Evolutionary conservation across 2,329 filamentous ascomycete species (phyloP).

Genomic region (Colletotrichum zoysiae): DNA sequence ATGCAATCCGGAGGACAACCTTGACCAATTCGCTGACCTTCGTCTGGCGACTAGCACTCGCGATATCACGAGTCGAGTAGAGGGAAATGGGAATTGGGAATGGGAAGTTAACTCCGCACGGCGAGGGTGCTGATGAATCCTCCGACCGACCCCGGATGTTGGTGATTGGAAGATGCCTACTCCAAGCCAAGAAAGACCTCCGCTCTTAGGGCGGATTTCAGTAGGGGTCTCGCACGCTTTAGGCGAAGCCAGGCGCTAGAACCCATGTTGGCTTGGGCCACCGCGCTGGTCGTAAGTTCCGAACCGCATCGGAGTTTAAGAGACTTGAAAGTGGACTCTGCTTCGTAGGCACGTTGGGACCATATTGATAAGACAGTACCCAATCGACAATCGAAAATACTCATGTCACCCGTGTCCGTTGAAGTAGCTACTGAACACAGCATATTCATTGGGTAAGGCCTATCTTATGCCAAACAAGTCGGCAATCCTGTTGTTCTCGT

Average conservation of each 20-base stretch:
- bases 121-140: constrained; percentile 2
- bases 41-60: background rate
- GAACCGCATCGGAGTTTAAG: constrained; percentile 27
- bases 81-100: background rate
- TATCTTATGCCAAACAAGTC: background rate
- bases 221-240: constrained; percentile 15
- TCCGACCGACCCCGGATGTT: constrained; percentile 33
- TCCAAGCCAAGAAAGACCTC: constrained; percentile 21
- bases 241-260: constrained; percentile 2
- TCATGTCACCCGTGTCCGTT: background rate
- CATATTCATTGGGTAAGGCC: background rate
- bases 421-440: background rate
- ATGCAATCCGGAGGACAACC: background rate
- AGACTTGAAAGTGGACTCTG: background rate
- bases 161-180: constrained; percentile 27
- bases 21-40: background rate
- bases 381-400: background rate
- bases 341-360: background rate
- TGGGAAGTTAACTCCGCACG: background rate
- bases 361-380: background rate
- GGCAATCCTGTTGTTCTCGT: background rate
- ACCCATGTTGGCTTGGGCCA: background rate
- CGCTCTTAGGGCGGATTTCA: constrained; percentile 31
- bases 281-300: constrained; percentile 24
- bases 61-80: background rate